Evolutionary conservation across 192 early-diverging fungal species (phyloP).

Genomic region (Physocladia obscura): DNA sequence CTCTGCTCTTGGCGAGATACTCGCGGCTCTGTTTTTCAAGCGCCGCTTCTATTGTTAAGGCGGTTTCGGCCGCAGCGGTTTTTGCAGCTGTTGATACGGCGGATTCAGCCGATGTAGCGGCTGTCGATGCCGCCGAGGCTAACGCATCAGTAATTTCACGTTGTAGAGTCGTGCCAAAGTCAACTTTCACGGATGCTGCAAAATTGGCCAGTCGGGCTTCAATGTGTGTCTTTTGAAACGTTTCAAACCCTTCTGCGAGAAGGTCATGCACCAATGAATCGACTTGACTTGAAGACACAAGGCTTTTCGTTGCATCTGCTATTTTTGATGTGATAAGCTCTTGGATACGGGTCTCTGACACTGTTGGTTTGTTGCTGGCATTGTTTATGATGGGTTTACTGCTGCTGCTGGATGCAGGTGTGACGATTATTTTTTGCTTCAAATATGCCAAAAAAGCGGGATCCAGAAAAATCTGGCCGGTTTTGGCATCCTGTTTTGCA

Average conservation of each 20-base stretch:
- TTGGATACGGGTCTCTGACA: background rate
- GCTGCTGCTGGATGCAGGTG: background rate
- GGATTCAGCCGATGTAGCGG: no score
- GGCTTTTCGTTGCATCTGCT: background rate
- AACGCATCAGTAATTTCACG: background rate
- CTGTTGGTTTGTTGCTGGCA: background rate
- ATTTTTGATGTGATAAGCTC: conserved; percentile 8
- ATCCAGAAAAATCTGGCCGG: conserved; percentile 1
- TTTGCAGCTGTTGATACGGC: no score
- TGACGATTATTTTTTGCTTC: conserved; percentile 1
- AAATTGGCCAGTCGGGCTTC: background rate
- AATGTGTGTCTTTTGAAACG: background rate
- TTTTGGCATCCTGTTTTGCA: background rate
- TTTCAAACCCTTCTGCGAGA: background rate
- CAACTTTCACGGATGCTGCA: background rate
- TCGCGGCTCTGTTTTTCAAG: background rate
- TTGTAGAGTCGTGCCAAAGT: background rate
- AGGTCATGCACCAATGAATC: background rate
- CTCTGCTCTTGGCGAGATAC: background rate
- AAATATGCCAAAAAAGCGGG: conserved; percentile 2
- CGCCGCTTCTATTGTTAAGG: background rate
- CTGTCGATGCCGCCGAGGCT: background rate
- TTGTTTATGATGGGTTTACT: background rate
- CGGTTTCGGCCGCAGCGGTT: no score
- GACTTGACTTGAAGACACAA: background rate